Conservation (phyloP, 441 rosid genomes). For the Aquilaria agallochum region DNA sequence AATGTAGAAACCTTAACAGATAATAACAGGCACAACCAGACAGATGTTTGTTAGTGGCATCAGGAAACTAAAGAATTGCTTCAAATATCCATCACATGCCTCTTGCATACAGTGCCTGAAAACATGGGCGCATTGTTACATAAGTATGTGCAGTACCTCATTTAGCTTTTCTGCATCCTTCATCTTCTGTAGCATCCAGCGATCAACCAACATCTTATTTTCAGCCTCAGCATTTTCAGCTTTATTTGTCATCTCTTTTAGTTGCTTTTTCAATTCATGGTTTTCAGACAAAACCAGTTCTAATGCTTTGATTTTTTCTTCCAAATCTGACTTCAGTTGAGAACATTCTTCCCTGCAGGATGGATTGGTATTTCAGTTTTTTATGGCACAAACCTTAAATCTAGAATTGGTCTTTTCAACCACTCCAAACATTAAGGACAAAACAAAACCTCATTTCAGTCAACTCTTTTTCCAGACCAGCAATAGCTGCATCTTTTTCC, state of each 20-base stretch:
- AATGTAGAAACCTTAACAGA: no score
- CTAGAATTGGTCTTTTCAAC: conserved; percentile 3
- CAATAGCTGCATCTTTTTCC: conserved; percentile 58
- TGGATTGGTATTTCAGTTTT: conserved; percentile 13
- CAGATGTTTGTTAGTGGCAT: no score
- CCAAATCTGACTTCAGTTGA: conserved; percentile 49
- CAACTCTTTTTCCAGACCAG: conserved; percentile 49
- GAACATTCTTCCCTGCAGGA: conserved; percentile 58
- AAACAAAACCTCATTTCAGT: conserved; percentile 44
- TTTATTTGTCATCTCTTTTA: conserved; percentile 57
- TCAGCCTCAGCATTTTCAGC: conserved; percentile 78
- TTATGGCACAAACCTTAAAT: conserved; percentile 9
- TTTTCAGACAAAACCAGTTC: conserved; percentile 65
- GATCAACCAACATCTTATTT: conserved; percentile 81
- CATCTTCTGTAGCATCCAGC: conserved; percentile 98
- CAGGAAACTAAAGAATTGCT: no score
- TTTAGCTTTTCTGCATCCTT: conserved; percentile 93
- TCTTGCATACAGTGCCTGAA: no score
- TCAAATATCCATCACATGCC: no score
- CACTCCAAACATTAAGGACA: conserved; percentile 3
- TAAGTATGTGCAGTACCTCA: conserved; percentile 44
- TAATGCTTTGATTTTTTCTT: conserved; percentile 57
- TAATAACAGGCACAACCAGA: no score
- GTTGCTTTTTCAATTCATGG: conserved; percentile 44
- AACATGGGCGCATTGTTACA: background rate